phyloP scores from a whole-genome alignment of 2,329 filamentous ascomycete species.

The Trichoderma asperellum region DNA sequence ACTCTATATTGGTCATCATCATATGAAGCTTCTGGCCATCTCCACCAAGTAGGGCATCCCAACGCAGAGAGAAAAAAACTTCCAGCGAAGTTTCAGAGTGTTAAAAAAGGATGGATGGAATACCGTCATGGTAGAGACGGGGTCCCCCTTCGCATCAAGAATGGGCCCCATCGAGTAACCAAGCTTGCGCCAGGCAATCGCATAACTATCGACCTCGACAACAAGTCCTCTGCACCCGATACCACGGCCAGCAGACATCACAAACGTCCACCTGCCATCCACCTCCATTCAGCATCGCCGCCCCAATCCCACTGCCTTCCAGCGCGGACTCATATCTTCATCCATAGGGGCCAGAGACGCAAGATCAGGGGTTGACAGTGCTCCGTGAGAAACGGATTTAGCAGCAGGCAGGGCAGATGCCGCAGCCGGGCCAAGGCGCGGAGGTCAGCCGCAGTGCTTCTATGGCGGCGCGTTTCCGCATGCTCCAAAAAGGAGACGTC shows the following conservation, averaged over 20 bases:
- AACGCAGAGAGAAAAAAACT: slow-evolving; percentile 40
- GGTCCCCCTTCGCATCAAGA: slow-evolving; percentile 94
- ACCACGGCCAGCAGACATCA: slow-evolving; percentile 49
- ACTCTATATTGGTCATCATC: slow-evolving; percentile 98
- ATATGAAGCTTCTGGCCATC: slow-evolving; percentile 62
- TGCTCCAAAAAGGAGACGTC: slow-evolving; percentile 64
- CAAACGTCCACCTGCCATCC: slow-evolving; percentile 51
- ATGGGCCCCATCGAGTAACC: slow-evolving; percentile 99
- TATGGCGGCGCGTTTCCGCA: slow-evolving; percentile 99
- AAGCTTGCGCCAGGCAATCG: slow-evolving; percentile 74
- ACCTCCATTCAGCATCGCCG: slow-evolving; percentile 32
- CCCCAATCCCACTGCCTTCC: slow-evolving; percentile 31
- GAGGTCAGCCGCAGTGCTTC: slow-evolving; percentile 94
- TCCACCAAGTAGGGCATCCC: slow-evolving; percentile 26
- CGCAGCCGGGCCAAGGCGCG: slow-evolving; percentile 56
- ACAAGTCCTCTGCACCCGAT: slow-evolving; percentile 65
- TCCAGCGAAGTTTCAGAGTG: slow-evolving; percentile 49
- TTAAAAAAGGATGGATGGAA: slow-evolving; percentile 37
- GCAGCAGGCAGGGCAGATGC: slow-evolving; percentile 49
- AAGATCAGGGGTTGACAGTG: slow-evolving; percentile 42
- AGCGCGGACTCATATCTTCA: slow-evolving; percentile 84
- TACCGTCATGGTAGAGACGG: slow-evolving; percentile 33
- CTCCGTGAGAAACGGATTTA: slow-evolving; percentile 44
- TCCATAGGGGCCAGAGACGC: slow-evolving; percentile 62
- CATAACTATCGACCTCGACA: slow-evolving; percentile 98